A percentile compares a stretch with the other conserved stretches of the same genome.
Conservation (phyloP, 2,329 filamentous ascomycete species). For the Botrytis cinerea region DNA sequence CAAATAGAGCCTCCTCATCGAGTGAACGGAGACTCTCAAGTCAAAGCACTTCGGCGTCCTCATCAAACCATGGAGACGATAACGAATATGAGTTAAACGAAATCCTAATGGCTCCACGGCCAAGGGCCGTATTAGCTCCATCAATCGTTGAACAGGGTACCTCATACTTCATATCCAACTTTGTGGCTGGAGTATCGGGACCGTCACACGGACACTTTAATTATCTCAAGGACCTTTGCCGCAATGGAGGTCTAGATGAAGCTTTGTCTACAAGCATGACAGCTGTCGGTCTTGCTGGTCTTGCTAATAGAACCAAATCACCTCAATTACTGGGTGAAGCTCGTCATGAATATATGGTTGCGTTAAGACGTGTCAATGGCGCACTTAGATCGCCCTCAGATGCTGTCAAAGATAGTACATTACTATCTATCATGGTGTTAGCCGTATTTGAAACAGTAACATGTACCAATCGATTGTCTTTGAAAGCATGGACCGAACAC, state of each 20-base stretch:
- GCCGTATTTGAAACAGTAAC: slow-evolving; percentile 55
- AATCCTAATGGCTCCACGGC: neutral
- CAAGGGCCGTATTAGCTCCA: neutral
- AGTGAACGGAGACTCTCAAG: neutral
- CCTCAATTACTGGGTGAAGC: slow-evolving; percentile 50
- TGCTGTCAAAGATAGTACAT: slow-evolving; percentile 53
- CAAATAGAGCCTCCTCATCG: slow-evolving; percentile 1
- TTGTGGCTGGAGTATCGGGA: slow-evolving; percentile 19
- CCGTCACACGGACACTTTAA: slow-evolving; percentile 26
- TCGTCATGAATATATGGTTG: slow-evolving; percentile 52
- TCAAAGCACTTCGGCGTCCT: neutral
- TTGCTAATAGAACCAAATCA: slow-evolving; percentile 45
- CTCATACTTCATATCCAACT: slow-evolving; percentile 27
- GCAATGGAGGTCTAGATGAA: slow-evolving; percentile 20
- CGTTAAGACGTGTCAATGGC: slow-evolving; percentile 51
- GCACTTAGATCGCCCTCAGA: slow-evolving; percentile 49
- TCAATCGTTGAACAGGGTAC: slow-evolving; percentile 27
- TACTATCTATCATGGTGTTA: slow-evolving; percentile 55
- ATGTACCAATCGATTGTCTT: slow-evolving; percentile 45
- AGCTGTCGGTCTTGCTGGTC: slow-evolving; percentile 53
- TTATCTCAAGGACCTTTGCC: slow-evolving; percentile 25
- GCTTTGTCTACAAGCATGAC: slow-evolving; percentile 43
- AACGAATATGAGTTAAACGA: slow-evolving; percentile 14
- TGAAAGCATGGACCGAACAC: slow-evolving; percentile 55
- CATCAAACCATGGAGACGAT: neutral